These are phyloP conservation scores for Filobasidium floriforme DNA, from an alignment of 768 basidiomycete species.

Conservation along the genomic window DNA sequence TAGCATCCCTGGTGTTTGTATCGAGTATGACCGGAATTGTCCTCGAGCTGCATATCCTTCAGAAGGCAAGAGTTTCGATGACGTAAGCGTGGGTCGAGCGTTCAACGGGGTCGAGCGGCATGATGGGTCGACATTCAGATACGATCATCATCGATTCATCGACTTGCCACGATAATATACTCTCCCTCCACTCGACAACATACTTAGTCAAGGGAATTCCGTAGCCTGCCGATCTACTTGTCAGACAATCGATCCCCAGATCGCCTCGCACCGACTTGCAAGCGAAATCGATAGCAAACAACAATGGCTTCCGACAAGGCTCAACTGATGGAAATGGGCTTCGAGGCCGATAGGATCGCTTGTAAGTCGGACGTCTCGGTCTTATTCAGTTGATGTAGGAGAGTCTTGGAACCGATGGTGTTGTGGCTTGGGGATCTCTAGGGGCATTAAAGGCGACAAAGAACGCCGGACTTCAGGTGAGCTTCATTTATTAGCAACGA, in stretches of 20 bases:
- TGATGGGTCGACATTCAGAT: too few relatives aligned
- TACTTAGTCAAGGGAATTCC: too few relatives aligned
- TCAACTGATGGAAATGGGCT: conserved; percentile 71
- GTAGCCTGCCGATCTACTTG: too few relatives aligned
- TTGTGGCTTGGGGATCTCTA: conserved; percentile 40
- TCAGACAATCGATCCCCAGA: neutral
- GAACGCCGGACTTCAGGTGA: conserved; percentile 67
- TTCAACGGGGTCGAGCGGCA: too few relatives aligned
- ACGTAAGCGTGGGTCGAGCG: too few relatives aligned
- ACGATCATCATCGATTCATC: too few relatives aligned
- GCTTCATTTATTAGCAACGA: neutral
- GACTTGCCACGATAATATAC: too few relatives aligned
- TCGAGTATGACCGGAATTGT: too few relatives aligned
- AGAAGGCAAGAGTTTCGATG: too few relatives aligned
- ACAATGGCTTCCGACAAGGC: conserved; percentile 37
- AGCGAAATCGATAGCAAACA: neutral
- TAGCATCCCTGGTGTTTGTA: too few relatives aligned
- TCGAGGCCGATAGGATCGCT: conserved; percentile 72
- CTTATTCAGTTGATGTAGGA: neutral
- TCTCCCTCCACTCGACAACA: too few relatives aligned
- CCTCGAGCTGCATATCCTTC: too few relatives aligned
- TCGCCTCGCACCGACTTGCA: neutral
- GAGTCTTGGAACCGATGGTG: neutral
- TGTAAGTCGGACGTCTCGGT: conserved; percentile 53
- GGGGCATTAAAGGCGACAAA: conserved; percentile 84